phyloP scores from a whole-genome alignment of 768 basidiomycete species.

The Lentinula lateritia region DNA sequence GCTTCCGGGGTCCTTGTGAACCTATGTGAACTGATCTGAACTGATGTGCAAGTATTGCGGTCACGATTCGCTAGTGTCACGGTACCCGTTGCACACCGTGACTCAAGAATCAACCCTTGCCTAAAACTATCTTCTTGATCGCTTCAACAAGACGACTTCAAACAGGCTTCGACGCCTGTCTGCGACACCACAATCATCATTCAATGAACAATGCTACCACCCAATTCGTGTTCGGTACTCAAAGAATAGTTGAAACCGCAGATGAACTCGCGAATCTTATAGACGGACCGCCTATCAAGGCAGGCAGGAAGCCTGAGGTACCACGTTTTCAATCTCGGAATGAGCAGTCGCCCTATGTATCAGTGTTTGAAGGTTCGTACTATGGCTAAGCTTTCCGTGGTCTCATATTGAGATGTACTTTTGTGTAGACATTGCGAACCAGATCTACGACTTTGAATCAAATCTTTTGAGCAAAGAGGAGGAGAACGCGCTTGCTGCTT shows the following conservation, averaged over 20 bases:
- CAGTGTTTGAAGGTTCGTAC: constrained; percentile 1
- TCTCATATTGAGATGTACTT: not conserved
- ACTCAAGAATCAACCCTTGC: no score
- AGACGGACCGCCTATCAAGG: not conserved
- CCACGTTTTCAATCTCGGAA: not conserved
- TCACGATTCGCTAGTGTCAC: no score
- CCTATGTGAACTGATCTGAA: no score
- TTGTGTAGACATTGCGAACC: not conserved
- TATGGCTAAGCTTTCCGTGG: not conserved
- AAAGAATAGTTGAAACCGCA: constrained; percentile 1
- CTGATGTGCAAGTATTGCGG: no score
- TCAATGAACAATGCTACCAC: not conserved
- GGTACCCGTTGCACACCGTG: no score
- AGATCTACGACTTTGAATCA: not conserved
- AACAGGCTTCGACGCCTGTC: not conserved
- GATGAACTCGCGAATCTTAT: not conserved
- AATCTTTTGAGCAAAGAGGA: constrained; percentile 1
- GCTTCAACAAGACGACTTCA: not conserved
- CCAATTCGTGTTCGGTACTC: not conserved
- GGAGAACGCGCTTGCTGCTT: not conserved
- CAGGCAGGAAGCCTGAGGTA: not conserved
- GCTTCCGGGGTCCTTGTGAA: no score
- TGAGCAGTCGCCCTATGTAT: constrained; percentile 1
- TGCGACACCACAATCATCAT: not conserved
- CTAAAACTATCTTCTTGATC: not conserved